These are phyloP conservation scores for Durotheca rogersii DNA, from an alignment of 495 filamentous ascomycete species.

Conservation along the genomic window DNA sequence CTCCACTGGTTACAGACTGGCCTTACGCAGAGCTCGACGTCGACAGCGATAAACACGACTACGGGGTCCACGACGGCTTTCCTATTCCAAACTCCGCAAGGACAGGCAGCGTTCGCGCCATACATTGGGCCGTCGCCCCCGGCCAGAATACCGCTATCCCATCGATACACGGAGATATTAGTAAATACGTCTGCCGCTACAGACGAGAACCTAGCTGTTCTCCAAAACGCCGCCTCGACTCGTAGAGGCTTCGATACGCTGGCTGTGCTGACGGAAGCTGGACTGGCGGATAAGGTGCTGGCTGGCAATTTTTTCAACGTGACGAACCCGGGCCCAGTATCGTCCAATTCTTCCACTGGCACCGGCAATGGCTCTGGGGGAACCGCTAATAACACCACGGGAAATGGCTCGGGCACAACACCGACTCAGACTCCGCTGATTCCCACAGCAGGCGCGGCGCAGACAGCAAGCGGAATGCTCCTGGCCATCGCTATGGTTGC, in stretches of 20 bases:
- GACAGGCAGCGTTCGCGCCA: conserved; percentile 29
- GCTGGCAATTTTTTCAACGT: conserved; percentile 50
- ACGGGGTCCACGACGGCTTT: conserved; percentile 34
- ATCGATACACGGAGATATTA: conserved; percentile 44
- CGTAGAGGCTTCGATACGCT: conserved; percentile 35
- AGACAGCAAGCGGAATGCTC: conserved; percentile 25
- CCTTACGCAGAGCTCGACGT: conserved; percentile 36
- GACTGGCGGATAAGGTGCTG: conserved; percentile 36
- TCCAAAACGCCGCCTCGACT: conserved; percentile 35
- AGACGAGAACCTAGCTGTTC: conserved; percentile 19
- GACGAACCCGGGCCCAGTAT: conserved; percentile 43
- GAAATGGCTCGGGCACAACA: conserved; percentile 8
- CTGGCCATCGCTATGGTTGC: conserved; percentile 22
- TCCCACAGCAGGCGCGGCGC: conserved; percentile 11
- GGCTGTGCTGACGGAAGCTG: conserved; percentile 33
- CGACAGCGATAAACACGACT: conserved; percentile 35
- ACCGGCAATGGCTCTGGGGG: neutral
- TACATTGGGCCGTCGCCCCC: conserved; percentile 45
- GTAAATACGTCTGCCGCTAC: conserved; percentile 41
- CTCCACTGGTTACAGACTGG: conserved; percentile 49
- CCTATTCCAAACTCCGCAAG: conserved; percentile 34
- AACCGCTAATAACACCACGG: conserved; percentile 13
- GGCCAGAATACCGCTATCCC: conserved; percentile 42
- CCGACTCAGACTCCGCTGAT: conserved; percentile 9
- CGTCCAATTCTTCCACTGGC: conserved; percentile 21